These are phyloP conservation scores for Phoma sp. DNA, from an alignment of 2,329 filamentous ascomycete species.

Conservation along the genomic window DNA sequence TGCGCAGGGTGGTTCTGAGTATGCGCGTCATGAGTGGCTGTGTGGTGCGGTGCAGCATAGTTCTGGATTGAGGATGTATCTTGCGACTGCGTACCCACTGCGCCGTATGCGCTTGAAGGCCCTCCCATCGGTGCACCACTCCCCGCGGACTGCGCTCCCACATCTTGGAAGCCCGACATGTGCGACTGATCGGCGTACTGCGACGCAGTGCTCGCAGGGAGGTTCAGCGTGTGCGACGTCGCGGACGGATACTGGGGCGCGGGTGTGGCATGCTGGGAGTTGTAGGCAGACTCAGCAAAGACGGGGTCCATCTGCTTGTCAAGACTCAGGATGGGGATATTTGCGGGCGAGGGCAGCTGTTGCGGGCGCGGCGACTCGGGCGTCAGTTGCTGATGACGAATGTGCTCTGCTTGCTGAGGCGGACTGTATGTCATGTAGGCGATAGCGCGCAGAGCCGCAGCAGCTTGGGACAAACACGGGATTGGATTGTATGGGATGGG, in stretches of 20 bases:
- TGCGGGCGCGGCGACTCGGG: conserved; percentile 74
- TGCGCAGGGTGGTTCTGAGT: conserved; percentile 38
- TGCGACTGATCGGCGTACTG: conserved; percentile 39
- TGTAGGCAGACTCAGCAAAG: conserved; percentile 70
- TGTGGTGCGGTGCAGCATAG: conserved; percentile 41
- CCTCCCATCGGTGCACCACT: conserved; percentile 29
- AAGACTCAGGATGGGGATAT: conserved; percentile 66
- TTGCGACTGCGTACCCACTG: conserved; percentile 39
- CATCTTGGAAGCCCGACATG: conserved; percentile 27
- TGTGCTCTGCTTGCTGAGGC: conserved; percentile 64
- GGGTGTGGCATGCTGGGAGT: conserved; percentile 51
- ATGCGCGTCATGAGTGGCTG: conserved; percentile 45
- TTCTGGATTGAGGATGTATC: conserved; percentile 49
- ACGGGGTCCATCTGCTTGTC: conserved; percentile 74
- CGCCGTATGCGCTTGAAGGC: conserved; percentile 32
- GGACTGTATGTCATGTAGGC: conserved; percentile 53
- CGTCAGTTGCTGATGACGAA: conserved; percentile 69
- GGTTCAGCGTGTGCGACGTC: conserved; percentile 41
- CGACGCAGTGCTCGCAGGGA: conserved; percentile 33
- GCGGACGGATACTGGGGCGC: conserved; percentile 40
- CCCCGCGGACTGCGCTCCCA: conserved; percentile 31
- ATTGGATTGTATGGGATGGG: conserved; percentile 6
- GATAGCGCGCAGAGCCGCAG: conserved; percentile 22
- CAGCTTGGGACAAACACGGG: neutral
- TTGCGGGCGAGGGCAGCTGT: conserved; percentile 70